Evolutionary conservation across 495 filamentous ascomycete genomes (phyloP).

Genomic region (Penicillium pulvis): DNA sequence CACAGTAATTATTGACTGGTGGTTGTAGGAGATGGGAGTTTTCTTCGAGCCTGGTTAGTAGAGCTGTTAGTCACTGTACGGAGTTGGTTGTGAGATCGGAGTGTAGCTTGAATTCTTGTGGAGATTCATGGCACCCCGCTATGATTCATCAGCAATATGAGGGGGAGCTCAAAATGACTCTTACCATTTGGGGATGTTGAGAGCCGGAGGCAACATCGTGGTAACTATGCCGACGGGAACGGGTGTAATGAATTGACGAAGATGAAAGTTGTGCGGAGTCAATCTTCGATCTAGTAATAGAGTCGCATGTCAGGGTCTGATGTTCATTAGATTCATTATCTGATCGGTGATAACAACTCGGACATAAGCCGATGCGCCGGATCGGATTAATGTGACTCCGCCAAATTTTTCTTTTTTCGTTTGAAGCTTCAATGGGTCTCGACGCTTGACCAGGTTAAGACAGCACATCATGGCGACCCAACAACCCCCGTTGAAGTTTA

Average conservation of each 20-base stretch:
- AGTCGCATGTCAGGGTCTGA: conserved; percentile 13
- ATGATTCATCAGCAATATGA: conserved; percentile 25
- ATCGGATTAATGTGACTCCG: conserved; percentile 31
- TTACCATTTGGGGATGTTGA: conserved; percentile 89
- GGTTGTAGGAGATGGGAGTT: conserved; percentile 93
- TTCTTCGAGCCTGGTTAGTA: conserved; percentile 71
- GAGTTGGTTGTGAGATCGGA: background rate
- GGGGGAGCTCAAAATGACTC: conserved; percentile 12
- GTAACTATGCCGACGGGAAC: background rate
- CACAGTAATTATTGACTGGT: conserved; percentile 95
- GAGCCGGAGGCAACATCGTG: conserved; percentile 44
- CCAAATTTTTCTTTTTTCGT: conserved; percentile 37
- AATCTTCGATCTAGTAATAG: background rate
- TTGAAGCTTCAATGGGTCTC: conserved; percentile 18
- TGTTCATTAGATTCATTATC: conserved; percentile 11
- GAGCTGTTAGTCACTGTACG: background rate
- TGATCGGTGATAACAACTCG: conserved; percentile 32
- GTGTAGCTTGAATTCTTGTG: background rate
- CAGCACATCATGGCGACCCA: conserved; percentile 44
- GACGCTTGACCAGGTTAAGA: conserved; percentile 13
- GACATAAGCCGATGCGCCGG: conserved; percentile 29
- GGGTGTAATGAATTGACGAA: background rate
- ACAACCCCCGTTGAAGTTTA: conserved; percentile 66
- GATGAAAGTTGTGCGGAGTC: background rate
- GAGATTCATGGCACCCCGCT: conserved; percentile 9